Conservation (phyloP, 495 filamentous ascomycete species). For the Pyronema domesticum region DNA sequence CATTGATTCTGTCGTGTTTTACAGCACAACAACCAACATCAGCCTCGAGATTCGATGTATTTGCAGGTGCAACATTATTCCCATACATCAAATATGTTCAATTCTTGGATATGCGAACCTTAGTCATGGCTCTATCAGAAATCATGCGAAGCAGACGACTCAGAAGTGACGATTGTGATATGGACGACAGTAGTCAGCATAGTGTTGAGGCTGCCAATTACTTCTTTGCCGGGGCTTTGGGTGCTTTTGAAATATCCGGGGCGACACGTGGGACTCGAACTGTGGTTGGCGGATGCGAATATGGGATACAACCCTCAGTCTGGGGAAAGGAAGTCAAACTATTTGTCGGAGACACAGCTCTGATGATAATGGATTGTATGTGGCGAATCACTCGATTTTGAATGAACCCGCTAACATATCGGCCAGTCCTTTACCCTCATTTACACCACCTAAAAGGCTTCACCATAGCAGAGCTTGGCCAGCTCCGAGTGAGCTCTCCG, state of each 20-base stretch:
- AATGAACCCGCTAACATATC: not conserved
- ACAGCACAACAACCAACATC: slow-evolving; percentile 20
- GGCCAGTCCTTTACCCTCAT: slow-evolving; percentile 19
- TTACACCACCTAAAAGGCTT: slow-evolving; percentile 22
- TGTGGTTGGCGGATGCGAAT: slow-evolving; percentile 20
- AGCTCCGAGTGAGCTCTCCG: slow-evolving; percentile 20
- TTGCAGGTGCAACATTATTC: slow-evolving; percentile 16
- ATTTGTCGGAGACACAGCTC: slow-evolving; percentile 23
- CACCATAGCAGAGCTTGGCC: slow-evolving; percentile 21
- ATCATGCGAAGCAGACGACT: slow-evolving; percentile 19
- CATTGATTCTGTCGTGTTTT: slow-evolving; percentile 21
- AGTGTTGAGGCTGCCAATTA: slow-evolving; percentile 7
- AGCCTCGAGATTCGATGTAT: slow-evolving; percentile 8
- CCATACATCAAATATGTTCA: slow-evolving; percentile 23
- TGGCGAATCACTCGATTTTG: not conserved
- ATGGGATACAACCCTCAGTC: slow-evolving; percentile 13
- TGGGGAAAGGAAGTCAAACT: slow-evolving; percentile 20
- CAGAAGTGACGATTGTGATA: not conserved
- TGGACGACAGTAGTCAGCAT: not conserved
- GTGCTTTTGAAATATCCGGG: slow-evolving; percentile 18
- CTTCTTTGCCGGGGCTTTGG: slow-evolving; percentile 20
- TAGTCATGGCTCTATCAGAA: slow-evolving; percentile 23
- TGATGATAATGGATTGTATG: slow-evolving; percentile 25
- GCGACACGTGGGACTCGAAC: slow-evolving; percentile 16
- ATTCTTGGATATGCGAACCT: slow-evolving; percentile 17